A percentile compares a stretch with the other conserved stretches of the same genome.
phyloP scores from a whole-genome alignment of 306 rosid species.

The Lablab purpureus region DNA sequence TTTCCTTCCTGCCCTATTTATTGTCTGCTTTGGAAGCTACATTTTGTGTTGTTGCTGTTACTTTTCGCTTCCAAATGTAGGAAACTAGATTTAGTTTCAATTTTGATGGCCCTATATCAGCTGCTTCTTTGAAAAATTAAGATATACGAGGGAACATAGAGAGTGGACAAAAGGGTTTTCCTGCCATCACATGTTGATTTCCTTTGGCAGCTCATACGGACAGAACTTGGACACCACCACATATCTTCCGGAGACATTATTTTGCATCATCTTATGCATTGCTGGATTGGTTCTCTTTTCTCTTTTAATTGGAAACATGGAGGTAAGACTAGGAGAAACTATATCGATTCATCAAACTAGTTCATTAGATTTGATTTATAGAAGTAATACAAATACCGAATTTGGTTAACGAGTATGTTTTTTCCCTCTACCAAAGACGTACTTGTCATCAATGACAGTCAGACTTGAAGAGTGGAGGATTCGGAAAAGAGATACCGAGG shows the following conservation, averaged over 20 bases:
- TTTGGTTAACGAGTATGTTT: slow-evolving; percentile 24
- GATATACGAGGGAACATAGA: not conserved
- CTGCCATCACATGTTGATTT: not conserved
- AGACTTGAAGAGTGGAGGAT: slow-evolving; percentile 94
- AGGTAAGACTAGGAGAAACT: slow-evolving; percentile 54
- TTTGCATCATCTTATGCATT: slow-evolving; percentile 71
- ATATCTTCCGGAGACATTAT: slow-evolving; percentile 70
- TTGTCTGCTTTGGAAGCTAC: not conserved
- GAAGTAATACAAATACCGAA: slow-evolving; percentile 26
- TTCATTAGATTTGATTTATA: not conserved
- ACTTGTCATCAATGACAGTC: slow-evolving; percentile 75
- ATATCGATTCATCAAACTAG: not conserved
- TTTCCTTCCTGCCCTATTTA: not conserved
- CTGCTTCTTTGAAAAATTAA: not conserved
- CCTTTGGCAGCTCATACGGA: slow-evolving; percentile 70
- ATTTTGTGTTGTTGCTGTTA: not conserved
- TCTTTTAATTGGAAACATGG: slow-evolving; percentile 91
- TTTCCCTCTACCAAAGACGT: slow-evolving; percentile 59
- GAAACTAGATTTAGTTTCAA: slow-evolving; percentile 18
- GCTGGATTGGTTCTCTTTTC: slow-evolving; percentile 73
- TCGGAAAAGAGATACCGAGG: slow-evolving; percentile 80
- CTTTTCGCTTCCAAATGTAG: not conserved
- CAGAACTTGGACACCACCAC: slow-evolving; percentile 79
- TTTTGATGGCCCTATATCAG: not conserved
- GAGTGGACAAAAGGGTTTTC: not conserved